Base-by-base conservation (phyloP, 1,284 basidiomycete species). In the Jaminaea rosea region DNA sequence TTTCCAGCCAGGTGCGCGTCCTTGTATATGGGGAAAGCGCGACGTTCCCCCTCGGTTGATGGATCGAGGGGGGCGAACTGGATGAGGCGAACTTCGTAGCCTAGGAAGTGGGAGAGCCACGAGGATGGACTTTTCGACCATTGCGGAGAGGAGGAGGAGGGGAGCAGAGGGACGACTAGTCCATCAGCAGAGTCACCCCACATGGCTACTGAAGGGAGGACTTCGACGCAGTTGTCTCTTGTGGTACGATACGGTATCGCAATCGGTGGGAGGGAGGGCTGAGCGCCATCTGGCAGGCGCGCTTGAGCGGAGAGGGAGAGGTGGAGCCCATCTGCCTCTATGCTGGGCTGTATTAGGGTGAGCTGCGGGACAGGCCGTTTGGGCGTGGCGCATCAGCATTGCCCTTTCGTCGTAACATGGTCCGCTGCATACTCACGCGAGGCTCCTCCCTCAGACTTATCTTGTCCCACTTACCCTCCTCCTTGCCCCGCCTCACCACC, bases 11-110 rank as follows among this genome's bases (percentile, higher is more conserved):
- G 26, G 7, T 44, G 23, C 15, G 65, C 62, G 0, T 62, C 58
- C 46, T 60, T 62, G 50, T 57, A 68, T 50, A 68, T 60, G 0
- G 65, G 65, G 36, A 63, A 66, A 0, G 63, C 56, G 3, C 59
- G 51, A 1, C 27, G 37, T 9, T 42, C 48, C 1, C 23, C n/a
- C 6, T 59, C 56, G 3, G 48, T 47, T n/a, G n/a, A n/a, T n/a
- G n/a, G n/a, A n/a, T n/a, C n/a, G n/a, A n/a, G n/a, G n/a, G n/a
- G n/a, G 44, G 65, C 65, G 11, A 68, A 68, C 24, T 68, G 63
- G 13, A 68, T 32, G 11, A 68, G 51, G 4, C 53, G 47, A 2
- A 58, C 63, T 0, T 47, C 44, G 19, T 68, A 68, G n/a, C 63
- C 62, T 0, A 68, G 50, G 28, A 66, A 66, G 13, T 53, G 37